Base-by-base conservation (phyloP, 1,284 basidiomycete genomes). In the Papiliotrema fonsecae region DNA sequence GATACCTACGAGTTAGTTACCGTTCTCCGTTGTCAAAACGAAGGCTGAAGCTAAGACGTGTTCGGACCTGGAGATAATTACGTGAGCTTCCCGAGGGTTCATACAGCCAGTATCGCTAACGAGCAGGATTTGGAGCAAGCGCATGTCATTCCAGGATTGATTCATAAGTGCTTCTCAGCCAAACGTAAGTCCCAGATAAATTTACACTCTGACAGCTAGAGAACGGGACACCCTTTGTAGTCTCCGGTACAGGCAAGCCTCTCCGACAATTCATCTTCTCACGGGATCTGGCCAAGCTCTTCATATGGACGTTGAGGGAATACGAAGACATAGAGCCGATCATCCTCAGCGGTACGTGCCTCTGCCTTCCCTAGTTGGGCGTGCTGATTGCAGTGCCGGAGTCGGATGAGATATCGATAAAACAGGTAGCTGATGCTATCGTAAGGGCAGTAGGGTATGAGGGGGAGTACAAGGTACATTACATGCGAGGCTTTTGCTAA, bases 241-340 rank as follows among this genome's bases (percentile, higher is more conserved):
- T 92, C n/a, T 75, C 81, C 47, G 90, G 89, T 6, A 85, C 86
- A 0, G 89, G 90, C 32, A 88, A 85, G 60, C 90, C 90, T 5
- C 78, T 93, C 30, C 82, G 90, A 27, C 90, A 94, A 71, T 94
- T 94, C 73, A 91, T 93, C 71, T 93, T 88, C 75, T 92, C 90
- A n/a, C 78, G 81, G 45, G 90, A 93, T 73, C 82, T 94, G 45
- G 90, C 89, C 45, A 92, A 88, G 72, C 77, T 92, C 45, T 90
- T 93, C 77, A 85, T 94, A 61, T 94, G 90, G 90, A 83, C 85
- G 77, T 76, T 93, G 54, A 78, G 86, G 45, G 85, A 91, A 67
- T 93, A 94, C 67, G 80, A 90, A 45, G 83, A 87, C 60, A 86
- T 92, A 36, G 88, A 90, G 60, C 90, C 90, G 2, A 76, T 93